A percentile compares a stretch with the other conserved stretches of the same genome.
Conservation (phyloP, 1,284 basidiomycete species). For the Marasmius fiardii region DNA sequence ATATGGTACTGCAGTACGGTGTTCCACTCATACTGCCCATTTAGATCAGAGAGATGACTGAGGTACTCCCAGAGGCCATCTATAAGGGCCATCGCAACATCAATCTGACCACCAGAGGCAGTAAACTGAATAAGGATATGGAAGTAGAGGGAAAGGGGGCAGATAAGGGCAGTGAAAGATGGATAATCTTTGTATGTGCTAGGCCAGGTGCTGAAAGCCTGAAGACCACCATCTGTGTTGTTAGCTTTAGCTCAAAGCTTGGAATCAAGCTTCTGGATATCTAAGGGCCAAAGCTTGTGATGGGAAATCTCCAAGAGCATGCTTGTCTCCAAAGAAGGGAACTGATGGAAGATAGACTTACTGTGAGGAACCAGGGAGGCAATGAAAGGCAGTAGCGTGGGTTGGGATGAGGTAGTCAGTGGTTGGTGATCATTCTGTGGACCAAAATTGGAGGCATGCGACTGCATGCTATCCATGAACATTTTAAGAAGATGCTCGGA, state of each 20-base stretch:
- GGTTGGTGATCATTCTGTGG: no score
- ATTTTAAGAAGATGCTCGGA: neutral
- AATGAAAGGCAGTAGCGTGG: neutral
- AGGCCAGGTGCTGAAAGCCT: neutral
- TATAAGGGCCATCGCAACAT: neutral
- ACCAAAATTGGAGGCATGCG: no score
- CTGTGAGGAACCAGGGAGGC: neutral
- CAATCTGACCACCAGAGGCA: neutral
- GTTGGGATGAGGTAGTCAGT: no score
- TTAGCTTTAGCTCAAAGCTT: neutral
- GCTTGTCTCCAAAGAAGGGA: no score
- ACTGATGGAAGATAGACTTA: slow-evolving; percentile 7
- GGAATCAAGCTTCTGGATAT: slow-evolving; percentile 3
- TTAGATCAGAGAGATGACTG: neutral
- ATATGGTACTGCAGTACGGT: slow-evolving; percentile 8
- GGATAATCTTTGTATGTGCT: slow-evolving; percentile 17
- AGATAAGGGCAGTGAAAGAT: slow-evolving; percentile 11
- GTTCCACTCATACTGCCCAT: slow-evolving; percentile 7
- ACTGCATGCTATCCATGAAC: no score
- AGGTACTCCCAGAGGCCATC: neutral
- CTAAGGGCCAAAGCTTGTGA: slow-evolving; percentile 3
- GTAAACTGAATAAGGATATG: slow-evolving; percentile 15
- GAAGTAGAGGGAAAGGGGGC: slow-evolving; percentile 19
- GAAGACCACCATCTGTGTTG: neutral
- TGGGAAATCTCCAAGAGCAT: no score